Base-by-base conservation (phyloP, 2,329 filamentous ascomycete genomes). In the Aspergillus ustus region DNA sequence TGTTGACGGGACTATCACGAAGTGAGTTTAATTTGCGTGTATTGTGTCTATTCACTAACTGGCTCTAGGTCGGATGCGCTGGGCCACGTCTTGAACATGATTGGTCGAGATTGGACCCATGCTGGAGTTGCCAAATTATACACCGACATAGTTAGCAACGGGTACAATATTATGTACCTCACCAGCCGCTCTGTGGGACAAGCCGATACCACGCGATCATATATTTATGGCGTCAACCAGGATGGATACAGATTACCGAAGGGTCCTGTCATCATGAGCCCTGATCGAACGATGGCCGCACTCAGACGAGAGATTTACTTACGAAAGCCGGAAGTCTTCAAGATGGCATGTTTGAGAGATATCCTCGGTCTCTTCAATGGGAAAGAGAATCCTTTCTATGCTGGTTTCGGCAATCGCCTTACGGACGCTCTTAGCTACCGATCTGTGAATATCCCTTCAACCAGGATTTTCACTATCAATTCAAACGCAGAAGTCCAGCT, bases 121-220 rank as follows among this genome's bases (percentile, higher is more conserved):
- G 86, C 93, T 17, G 95, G 95, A 43, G 94, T 99, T 25, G 96
- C 95, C 22, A 99, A 99, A 80, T 84, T 99, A 8, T 99, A 98
- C 78, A 95, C 91, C 52, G 96, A 99, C 69, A 99, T 99, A 68
- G 88, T 89, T 1, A 89, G 90, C 70, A 99, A 99, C 72, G 95
- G 95, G 7, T 99, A 98, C 83, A 98, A 99, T 76, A 96, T 99
- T 73, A 93, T 99, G 86, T 99, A 99, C 75, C 85, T 99, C 50
- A 99, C 95, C 0, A 96, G 91, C 74, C 89, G 95, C 55, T 95
- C 92, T 15, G 93, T 98, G 50, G 96, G 95, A 0, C 93, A 96
- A 77, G 91, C 95, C 17, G 95, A 99, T 77, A 93, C 83, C 0
- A 99, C 95, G 1, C 84, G 95, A 61, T 87, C 92, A 0, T 99